phyloP scores from a whole-genome alignment of 1,139 yeast species.

The Scheffersomyces segobiensis region DNA sequence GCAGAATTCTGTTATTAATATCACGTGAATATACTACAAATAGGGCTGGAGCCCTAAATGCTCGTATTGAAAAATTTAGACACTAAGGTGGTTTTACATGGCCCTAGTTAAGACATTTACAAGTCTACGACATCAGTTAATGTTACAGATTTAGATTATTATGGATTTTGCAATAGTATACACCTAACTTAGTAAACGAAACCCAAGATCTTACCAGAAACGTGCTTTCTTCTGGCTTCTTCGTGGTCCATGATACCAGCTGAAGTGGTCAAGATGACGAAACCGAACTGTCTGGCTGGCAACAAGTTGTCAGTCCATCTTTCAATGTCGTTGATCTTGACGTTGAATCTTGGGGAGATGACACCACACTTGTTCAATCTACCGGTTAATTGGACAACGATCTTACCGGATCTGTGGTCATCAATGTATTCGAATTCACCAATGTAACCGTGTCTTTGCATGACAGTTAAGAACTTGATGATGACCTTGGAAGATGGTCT shows the following conservation, averaged over 20 bases:
- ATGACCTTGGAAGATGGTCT: conserved; percentile 98
- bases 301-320: conserved; percentile 97
- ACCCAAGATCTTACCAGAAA: conserved; percentile 96
- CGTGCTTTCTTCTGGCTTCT: conserved; percentile 99
- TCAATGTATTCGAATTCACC: conserved; percentile 98
- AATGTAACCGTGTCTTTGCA: conserved; percentile 97
- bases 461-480: conserved; percentile 90
- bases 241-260: conserved; percentile 99
- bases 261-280: conserved; percentile 94
- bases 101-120: neutral
- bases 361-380: conserved; percentile 99
- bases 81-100: neutral
- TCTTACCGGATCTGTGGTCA: conserved; percentile 99
- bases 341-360: conserved; percentile 97
- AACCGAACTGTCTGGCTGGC: conserved; percentile 99
- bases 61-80: neutral
- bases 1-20: neutral
- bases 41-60: neutral
- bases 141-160: conserved; percentile 2
- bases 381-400: conserved; percentile 95
- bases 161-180: neutral
- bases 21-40: neutral
- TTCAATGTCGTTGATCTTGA: conserved; percentile 89
- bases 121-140: neutral
- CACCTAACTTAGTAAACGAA: conserved; percentile 62